A percentile compares a stretch with the other conserved stretches of the same genome.
Conservation (phyloP, 2,329 filamentous ascomycete species). For the Monilinia vaccinii-corymbosi region DNA sequence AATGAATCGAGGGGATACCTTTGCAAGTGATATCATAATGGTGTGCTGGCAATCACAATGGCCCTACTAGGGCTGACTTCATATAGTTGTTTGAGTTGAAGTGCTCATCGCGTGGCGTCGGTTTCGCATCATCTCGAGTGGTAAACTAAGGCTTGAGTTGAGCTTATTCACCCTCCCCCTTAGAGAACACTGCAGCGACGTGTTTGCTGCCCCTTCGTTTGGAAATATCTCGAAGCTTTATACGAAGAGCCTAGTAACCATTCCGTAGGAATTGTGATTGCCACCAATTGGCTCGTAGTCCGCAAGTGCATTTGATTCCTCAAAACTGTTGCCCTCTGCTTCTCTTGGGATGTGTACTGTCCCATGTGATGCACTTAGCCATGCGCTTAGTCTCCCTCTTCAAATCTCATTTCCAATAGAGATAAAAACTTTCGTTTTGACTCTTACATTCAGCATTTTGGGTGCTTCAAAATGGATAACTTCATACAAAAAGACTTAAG, state of each 20-base stretch:
- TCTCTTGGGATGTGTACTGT: not conserved
- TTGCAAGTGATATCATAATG: not conserved
- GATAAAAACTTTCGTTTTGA: not conserved
- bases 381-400: not conserved
- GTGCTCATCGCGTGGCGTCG: not conserved
- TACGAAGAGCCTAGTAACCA: not conserved
- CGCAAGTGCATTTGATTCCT: not conserved
- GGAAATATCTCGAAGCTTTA: not conserved
- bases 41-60: not conserved
- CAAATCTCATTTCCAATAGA: not conserved
- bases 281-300: not conserved
- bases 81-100: not conserved
- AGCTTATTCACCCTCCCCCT: not conserved
- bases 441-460: not conserved
- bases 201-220: not conserved
- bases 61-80: not conserved
- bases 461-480: not conserved
- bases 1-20: conserved; percentile 8
- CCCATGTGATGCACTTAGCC: not conserved
- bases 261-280: not conserved
- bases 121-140: not conserved
- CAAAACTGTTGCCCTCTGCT: not conserved
- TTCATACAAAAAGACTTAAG: not conserved
- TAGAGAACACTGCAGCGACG: not conserved
- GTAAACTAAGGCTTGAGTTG: not conserved